A percentile compares a stretch with the other conserved stretches of the same genome.
Conservation (phyloP, 2,329 filamentous ascomycete species). For the Exophiala sideris region DNA sequence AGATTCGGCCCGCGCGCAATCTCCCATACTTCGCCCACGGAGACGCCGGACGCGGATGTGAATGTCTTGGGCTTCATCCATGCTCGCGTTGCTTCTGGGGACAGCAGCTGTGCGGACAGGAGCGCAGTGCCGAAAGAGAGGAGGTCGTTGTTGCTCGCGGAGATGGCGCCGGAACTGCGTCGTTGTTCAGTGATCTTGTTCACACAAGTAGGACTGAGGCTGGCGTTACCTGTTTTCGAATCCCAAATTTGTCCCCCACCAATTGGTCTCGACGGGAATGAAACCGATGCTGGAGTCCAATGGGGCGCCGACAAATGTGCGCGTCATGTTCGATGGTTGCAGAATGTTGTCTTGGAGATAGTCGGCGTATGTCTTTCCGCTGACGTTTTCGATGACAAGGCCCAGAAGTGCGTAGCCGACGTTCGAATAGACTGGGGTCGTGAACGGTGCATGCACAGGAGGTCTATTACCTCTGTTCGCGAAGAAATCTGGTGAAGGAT, state of each 20-base stretch:
- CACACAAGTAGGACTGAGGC: background rate
- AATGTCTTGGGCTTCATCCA: conserved; percentile 43
- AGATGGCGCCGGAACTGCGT: conserved; percentile 20
- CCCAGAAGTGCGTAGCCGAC: conserved; percentile 46
- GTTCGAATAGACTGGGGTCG: conserved; percentile 51
- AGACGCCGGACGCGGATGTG: conserved; percentile 39
- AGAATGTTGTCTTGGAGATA: conserved; percentile 42
- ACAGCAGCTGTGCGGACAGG: conserved; percentile 35
- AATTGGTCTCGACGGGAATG: conserved; percentile 3
- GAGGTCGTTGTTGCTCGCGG: conserved; percentile 38
- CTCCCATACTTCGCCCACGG: conserved; percentile 41
- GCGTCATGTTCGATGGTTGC: background rate
- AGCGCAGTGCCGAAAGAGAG: conserved; percentile 33
- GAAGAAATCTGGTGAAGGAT: conserved; percentile 26
- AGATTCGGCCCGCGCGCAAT: conserved; percentile 27
- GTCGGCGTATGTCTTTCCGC: conserved; percentile 39
- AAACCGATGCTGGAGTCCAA: background rate
- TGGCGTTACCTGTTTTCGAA: background rate
- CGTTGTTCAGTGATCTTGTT: background rate
- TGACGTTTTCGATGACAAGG: conserved; percentile 45
- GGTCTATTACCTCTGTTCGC: conserved; percentile 31
- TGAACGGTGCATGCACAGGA: conserved; percentile 44
- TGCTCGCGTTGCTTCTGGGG: conserved; percentile 33
- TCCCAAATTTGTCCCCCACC: conserved; percentile 3
- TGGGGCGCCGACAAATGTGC: background rate